Evolutionary conservation across 345 rosid species (phyloP).

Genomic region (Arabidopsis thaliana): DNA sequence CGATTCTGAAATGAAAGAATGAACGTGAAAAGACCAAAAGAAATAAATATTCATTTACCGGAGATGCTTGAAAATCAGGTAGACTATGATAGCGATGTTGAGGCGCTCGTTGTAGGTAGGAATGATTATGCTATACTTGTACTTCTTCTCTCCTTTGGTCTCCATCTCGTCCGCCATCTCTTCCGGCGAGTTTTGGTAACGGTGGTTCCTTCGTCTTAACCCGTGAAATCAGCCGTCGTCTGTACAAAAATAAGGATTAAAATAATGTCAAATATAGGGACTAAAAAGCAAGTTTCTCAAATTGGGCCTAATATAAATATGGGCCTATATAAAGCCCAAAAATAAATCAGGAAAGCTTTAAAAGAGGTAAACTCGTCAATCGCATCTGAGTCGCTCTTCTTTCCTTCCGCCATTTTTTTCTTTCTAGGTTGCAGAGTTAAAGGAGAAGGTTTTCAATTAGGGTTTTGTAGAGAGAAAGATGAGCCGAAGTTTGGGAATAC

Average conservation of each 20-base stretch:
- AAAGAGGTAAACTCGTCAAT: background rate
- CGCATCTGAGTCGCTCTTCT: slow-evolving; percentile 13
- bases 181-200: slow-evolving; percentile 25
- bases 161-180: slow-evolving; percentile 38
- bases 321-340: slow-evolving; percentile 21
- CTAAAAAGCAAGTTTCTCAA: background rate
- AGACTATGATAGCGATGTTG: slow-evolving; percentile 84
- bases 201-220: slow-evolving; percentile 19
- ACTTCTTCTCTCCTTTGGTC: slow-evolving; percentile 41
- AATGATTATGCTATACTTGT: slow-evolving; percentile 82
- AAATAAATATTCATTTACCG: slow-evolving; percentile 43
- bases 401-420: slow-evolving; percentile 29
- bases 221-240: slow-evolving; percentile 22
- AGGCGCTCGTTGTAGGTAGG: slow-evolving; percentile 98
- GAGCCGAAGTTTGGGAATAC: slow-evolving; percentile 90
- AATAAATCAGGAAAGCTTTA: background rate
- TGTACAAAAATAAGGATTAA: background rate
- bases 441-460: slow-evolving; percentile 44
- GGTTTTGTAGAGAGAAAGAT: slow-evolving; percentile 55
- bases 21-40: slow-evolving; percentile 4
- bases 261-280: slow-evolving; percentile 24
- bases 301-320: background rate
- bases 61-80: slow-evolving; percentile 93
- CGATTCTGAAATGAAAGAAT: background rate
- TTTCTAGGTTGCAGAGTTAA: slow-evolving; percentile 28